Conservation (phyloP, 208 protist genomes). For the Phytomonas sp. region DNA sequence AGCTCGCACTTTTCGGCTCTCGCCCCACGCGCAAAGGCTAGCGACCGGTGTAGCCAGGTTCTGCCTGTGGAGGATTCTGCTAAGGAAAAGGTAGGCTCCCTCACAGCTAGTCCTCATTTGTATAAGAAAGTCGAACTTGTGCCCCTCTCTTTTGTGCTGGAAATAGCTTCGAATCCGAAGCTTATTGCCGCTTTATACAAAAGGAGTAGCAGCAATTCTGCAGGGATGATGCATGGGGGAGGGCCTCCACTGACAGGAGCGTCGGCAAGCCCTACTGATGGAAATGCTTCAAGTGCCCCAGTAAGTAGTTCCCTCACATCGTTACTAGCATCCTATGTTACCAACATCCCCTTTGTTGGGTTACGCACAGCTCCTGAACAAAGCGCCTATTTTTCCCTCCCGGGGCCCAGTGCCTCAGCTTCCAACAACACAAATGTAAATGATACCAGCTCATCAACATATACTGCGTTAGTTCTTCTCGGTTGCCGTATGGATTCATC, state of each 20-base stretch:
- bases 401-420: not conserved
- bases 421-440: not conserved
- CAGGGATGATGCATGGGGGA: not conserved
- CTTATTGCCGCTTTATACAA: not conserved
- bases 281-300: not conserved
- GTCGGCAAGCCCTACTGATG: not conserved
- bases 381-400: not conserved
- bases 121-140: slow-evolving; percentile 43
- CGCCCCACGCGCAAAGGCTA: not conserved
- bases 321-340: not conserved
- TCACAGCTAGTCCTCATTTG: not conserved
- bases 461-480: not conserved
- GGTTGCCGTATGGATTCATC: not conserved
- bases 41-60: not conserved
- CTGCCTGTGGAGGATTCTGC: not conserved
- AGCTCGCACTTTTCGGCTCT: not conserved
- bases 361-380: not conserved
- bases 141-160: slow-evolving; percentile 35
- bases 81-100: not conserved
- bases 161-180: slow-evolving; percentile 28
- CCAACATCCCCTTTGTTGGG: not conserved
- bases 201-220: not conserved
- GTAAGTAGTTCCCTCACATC: not conserved
- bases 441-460: not conserved
- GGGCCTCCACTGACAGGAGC: not conserved